Conservation (phyloP, 306 rosid species). For the Phaseolus lunatus region DNA sequence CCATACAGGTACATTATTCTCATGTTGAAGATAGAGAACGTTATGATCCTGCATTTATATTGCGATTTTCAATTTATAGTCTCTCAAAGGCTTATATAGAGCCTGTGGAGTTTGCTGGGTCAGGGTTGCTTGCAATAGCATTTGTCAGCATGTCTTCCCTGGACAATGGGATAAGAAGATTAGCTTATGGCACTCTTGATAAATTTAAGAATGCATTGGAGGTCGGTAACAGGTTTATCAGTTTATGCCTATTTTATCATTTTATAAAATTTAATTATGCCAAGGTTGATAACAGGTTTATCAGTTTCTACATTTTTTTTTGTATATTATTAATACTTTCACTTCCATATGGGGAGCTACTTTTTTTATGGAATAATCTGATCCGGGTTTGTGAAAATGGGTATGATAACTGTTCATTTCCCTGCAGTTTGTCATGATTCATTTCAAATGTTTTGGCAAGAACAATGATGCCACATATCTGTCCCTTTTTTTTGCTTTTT, state of each 20-base stretch:
- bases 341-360: background rate
- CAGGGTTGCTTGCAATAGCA: conserved; percentile 91
- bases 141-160: conserved; percentile 86
- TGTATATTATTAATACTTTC: conserved; percentile 10
- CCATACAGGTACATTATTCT: conserved; percentile 54
- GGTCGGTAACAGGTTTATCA: conserved; percentile 55
- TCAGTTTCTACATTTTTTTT: conserved; percentile 31
- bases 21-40: conserved; percentile 50
- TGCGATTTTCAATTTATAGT: conserved; percentile 77
- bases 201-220: conserved; percentile 64
- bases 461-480: conserved; percentile 12
- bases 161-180: conserved; percentile 67
- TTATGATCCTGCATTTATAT: conserved; percentile 86
- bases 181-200: conserved; percentile 74
- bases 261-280: conserved; percentile 39
- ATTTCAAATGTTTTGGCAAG: conserved; percentile 24
- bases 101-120: conserved; percentile 79
- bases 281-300: conserved; percentile 61
- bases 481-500: background rate
- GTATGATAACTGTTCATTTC: conserved; percentile 21
- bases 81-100: conserved; percentile 72
- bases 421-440: conserved; percentile 25
- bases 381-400: conserved; percentile 30
- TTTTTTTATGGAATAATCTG: conserved; percentile 29
- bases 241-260: conserved; percentile 31